Percentiles rank a stretch among this genome's conserved stretches.
Conservation (phyloP, 352 stramenopile genomes). For the Nothophytophthora sp. region DNA sequence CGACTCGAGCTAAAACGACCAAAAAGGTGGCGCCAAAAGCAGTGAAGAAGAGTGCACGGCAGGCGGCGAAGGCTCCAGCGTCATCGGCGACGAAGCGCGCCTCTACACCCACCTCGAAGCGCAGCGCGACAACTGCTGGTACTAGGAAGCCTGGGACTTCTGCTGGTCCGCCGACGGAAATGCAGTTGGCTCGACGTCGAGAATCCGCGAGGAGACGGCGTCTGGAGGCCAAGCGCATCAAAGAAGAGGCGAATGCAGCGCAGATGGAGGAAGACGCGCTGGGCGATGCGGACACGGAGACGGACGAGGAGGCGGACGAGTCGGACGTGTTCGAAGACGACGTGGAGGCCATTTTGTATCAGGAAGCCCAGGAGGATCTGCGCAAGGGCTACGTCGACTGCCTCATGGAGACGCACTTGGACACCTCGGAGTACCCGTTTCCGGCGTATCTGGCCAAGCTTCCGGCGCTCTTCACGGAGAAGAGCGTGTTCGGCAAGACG, state of each 20-base stretch:
- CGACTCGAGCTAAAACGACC: no score
- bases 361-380: constrained; percentile 48
- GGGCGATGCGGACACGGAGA: constrained; percentile 44
- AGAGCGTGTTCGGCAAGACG: constrained; percentile 62
- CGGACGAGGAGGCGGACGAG: constrained; percentile 53
- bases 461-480: constrained; percentile 51
- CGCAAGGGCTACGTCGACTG: constrained; percentile 47
- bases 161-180: no score
- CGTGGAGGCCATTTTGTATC: constrained; percentile 59
- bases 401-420: constrained; percentile 52
- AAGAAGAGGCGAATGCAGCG: constrained; percentile 1
- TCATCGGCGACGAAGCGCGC: not conserved
- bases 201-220: not conserved
- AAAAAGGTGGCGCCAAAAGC: not conserved
- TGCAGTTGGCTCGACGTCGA: constrained; percentile 3
- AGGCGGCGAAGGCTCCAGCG: not conserved
- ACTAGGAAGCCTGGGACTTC: no score
- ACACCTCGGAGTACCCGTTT: constrained; percentile 48
- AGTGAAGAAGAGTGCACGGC: constrained; percentile 4
- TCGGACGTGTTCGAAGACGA: constrained; percentile 84
- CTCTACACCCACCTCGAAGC: not conserved
- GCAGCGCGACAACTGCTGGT: not conserved
- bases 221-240: constrained; percentile 11
- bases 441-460: constrained; percentile 62
- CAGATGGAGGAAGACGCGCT: constrained; percentile 27